Evolutionary conservation across 306 rosid genomes (phyloP).

Genomic region (Biancaea sappan): DNA sequence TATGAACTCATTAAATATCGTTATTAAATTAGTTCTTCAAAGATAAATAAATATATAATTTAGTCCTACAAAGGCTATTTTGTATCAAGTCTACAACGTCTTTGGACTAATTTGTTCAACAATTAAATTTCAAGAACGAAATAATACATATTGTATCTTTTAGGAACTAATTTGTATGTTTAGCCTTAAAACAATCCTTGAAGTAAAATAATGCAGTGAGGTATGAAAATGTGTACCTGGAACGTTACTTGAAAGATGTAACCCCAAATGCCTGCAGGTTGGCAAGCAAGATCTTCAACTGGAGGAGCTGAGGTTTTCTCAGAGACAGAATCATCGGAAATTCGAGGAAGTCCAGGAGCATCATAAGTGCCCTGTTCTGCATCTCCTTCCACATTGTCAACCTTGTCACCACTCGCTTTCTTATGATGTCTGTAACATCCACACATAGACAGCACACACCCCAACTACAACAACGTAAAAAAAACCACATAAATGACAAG

Average conservation of each 20-base stretch:
- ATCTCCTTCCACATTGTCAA: conserved; percentile 74
- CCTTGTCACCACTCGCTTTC: conserved; percentile 81
- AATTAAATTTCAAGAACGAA: too few relatives aligned
- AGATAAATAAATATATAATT: too few relatives aligned
- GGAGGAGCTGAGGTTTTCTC: conserved; percentile 42
- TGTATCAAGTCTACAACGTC: too few relatives aligned
- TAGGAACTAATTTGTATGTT: too few relatives aligned
- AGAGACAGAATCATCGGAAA: conserved; percentile 37
- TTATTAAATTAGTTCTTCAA: too few relatives aligned
- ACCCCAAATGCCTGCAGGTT: conserved; percentile 78
- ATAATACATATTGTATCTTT: too few relatives aligned
- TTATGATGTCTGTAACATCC: conserved; percentile 84
- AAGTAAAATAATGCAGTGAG: background rate
- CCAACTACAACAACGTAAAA: conserved; percentile 64
- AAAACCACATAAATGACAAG: conserved; percentile 25
- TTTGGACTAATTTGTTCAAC: too few relatives aligned
- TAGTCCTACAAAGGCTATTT: too few relatives aligned
- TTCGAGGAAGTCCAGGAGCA: conserved; percentile 35
- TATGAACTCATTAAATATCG: background rate
- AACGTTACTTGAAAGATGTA: conserved; percentile 84
- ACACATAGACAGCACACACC: conserved; percentile 75
- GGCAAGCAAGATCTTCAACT: conserved; percentile 46
- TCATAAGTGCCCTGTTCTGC: conserved; percentile 62
- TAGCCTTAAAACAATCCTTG: conserved; percentile 1
- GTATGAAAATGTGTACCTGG: conserved; percentile 55